Percentiles rank a stretch among this genome's conserved stretches.
Conservation (phyloP, 257 asterid genomes). For the Solanum piurae region DNA sequence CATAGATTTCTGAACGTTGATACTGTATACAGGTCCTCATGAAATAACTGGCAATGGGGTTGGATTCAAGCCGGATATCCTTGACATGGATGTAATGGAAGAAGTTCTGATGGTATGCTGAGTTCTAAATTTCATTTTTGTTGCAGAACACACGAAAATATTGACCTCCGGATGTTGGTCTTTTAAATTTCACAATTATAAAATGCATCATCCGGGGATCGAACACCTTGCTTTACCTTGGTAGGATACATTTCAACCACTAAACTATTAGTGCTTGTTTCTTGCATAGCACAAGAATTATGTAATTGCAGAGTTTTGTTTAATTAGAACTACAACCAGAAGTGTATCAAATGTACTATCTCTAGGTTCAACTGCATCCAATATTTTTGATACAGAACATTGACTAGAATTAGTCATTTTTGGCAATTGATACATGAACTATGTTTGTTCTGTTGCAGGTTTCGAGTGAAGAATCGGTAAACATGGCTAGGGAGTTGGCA, state of each 20-base stretch:
- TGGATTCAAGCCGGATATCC: constrained; percentile 90
- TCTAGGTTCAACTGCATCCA: not conserved
- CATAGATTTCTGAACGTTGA: not conserved
- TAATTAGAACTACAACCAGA: not conserved
- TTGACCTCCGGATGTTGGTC: not conserved
- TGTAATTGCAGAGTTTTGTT: not conserved
- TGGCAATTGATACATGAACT: not conserved
- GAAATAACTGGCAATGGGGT: constrained; percentile 93
- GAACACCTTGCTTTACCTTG: not conserved
- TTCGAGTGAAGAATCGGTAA: constrained; percentile 84
- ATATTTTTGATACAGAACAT: not conserved
- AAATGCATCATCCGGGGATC: not conserved
- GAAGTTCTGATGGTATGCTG: constrained; percentile 80
- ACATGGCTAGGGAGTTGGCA: constrained; percentile 85
- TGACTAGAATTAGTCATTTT: not conserved
- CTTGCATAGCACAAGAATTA: not conserved
- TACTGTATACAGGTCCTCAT: constrained; percentile 61
- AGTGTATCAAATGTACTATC: not conserved
- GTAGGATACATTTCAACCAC: not conserved
- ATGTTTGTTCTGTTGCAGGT: constrained; percentile 35
- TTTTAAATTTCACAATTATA: not conserved
- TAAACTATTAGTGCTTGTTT: not conserved
- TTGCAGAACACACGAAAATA: not conserved
- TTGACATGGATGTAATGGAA: constrained; percentile 96
- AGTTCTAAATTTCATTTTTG: not conserved